Evolutionary conservation across 768 basidiomycete genomes (phyloP).

Genomic region (Kwoniella sp.): DNA sequence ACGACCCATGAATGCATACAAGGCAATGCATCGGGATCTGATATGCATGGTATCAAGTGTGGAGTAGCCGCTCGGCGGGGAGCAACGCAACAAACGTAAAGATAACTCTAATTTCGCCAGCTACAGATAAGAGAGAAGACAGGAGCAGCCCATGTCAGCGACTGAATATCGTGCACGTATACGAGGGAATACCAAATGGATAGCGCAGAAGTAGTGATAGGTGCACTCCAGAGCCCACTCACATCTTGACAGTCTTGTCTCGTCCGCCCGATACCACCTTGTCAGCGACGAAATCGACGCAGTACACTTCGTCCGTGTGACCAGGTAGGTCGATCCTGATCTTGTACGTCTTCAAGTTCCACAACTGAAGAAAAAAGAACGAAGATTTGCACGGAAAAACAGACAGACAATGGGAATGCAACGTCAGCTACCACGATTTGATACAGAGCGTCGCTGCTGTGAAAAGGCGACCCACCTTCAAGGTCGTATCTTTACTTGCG

Average conservation of each 20-base stretch:
- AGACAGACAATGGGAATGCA: no score
- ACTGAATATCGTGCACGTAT: no score
- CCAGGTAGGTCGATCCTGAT: conserved; percentile 91
- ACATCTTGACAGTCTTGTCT: conserved; percentile 93
- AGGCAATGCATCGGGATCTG: no score
- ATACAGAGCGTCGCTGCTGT: background rate
- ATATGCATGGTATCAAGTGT: no score
- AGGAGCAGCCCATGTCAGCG: no score
- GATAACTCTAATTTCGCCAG: conserved; percentile 21
- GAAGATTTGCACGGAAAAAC: no score
- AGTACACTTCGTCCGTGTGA: conserved; percentile 97
- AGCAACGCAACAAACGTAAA: no score
- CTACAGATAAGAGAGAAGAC: background rate
- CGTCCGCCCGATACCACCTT: conserved; percentile 98
- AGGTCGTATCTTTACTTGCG: conserved; percentile 92
- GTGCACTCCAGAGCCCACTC: conserved; percentile 58
- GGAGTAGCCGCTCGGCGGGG: no score
- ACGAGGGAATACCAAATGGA: no score
- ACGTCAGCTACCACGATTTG: no score
- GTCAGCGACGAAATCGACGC: conserved; percentile 98
- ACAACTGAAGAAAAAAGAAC: conserved; percentile 66
- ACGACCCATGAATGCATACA: no score
- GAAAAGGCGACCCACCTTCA: conserved; percentile 78
- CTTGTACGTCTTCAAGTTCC: conserved; percentile 96
- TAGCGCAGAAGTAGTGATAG: no score